phyloP scores from a whole-genome alignment of 306 rosid species.

The Glycyrrhiza uralensis region DNA sequence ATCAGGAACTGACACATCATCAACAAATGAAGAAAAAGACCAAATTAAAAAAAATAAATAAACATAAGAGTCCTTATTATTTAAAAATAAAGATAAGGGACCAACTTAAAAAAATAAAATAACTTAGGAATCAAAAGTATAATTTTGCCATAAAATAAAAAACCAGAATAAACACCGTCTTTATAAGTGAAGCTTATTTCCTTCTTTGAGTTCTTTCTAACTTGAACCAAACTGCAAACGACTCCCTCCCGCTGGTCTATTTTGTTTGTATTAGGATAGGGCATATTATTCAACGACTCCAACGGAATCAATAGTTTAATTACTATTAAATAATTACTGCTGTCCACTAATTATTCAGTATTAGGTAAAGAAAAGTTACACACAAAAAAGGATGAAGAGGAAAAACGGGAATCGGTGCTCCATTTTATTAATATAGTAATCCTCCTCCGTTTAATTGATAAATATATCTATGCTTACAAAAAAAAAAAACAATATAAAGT shows the following conservation, averaged over 20 bases:
- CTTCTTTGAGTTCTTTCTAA: not conserved
- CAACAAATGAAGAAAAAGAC: too few species aligned
- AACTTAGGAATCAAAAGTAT: too few species aligned
- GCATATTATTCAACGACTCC: not conserved
- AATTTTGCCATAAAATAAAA: too few species aligned
- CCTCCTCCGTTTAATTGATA: slow-evolving; percentile 41
- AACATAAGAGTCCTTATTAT: too few species aligned
- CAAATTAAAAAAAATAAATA: too few species aligned
- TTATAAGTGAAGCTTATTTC: too few species aligned
- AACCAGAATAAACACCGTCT: not conserved
- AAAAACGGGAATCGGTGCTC: slow-evolving; percentile 41
- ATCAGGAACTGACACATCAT: too few species aligned
- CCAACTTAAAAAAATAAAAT: too few species aligned
- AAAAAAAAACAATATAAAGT: slow-evolving; percentile 21
- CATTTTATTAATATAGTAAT: slow-evolving; percentile 46
- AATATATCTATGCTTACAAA: slow-evolving; percentile 49
- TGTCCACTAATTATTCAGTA: not conserved
- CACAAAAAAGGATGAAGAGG: not conserved
- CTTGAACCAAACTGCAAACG: not conserved
- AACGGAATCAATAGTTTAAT: not conserved
- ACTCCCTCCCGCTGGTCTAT: not conserved
- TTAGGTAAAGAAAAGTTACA: not conserved
- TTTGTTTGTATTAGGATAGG: not conserved
- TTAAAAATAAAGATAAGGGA: too few species aligned
- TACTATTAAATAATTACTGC: not conserved